Base-by-base conservation (phyloP, 139 green algal genomes). In the Tetraselmis chui region DNA sequence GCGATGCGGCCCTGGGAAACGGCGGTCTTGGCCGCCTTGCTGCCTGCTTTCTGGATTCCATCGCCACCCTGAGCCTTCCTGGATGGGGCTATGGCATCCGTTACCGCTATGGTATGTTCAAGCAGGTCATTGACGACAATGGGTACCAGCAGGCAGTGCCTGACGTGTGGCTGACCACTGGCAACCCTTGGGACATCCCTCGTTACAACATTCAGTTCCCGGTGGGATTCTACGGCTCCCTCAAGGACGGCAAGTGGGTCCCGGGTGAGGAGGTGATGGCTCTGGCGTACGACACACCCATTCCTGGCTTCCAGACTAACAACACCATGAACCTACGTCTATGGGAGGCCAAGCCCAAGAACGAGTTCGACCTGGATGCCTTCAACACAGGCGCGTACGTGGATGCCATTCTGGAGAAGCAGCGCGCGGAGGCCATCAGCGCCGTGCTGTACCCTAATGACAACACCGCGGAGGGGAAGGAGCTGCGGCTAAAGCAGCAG, bases 21-120 rank as follows among this genome's bases (percentile, higher is more conserved):
- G 97, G 97, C 32, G 97, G 97, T n/a, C 93, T 99, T 79, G 97
- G 97, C 29, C 91, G 97, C 77, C 91, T 99, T 81, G 97, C 97
- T 1, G 93, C 94, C 27, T 99, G 97, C 93, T 99, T 99, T 89
- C 91, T 99, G 31, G 97, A 99, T 89, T 96, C 92, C 29, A 96
- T 99, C 84, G 97, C 97, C 59, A 98, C 97, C 11, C 92, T 98
- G 59, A 93, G 98, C 84, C 91, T 97, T 83, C 97, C 97, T 5
- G 96, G 89, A 1, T 99, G 95, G 96, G 97, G 96, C 2, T 99
- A 99, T 83, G 97, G 97, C 84, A 98, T 99, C 84, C 93, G 97
- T 24, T 99, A 99, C 92, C 91, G 95, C 81, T 99, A 99, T 85
- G 97, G 97, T 79, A 99, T 99, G 97, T 99, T 99, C 88, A 88